These are phyloP conservation scores for Glycine latifolia DNA, from an alignment of 306 rosid genomes.

Conservation along the genomic window DNA sequence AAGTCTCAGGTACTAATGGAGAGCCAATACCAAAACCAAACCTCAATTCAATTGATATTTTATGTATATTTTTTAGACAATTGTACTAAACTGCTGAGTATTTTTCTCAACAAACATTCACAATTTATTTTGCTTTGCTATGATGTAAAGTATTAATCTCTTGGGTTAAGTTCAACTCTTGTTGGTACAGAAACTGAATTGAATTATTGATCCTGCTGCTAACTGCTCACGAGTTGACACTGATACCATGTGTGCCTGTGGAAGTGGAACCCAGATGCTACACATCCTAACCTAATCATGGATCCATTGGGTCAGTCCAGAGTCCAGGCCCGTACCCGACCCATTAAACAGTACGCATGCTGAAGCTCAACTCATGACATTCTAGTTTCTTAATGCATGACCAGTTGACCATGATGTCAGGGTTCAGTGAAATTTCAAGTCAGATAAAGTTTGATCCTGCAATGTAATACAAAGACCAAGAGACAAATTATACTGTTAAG, in stretches of 20 bases:
- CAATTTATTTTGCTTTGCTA: no score
- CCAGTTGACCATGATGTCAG: constrained; percentile 7
- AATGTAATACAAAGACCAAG: neutral
- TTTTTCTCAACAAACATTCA: no score
- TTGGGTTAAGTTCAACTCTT: no score
- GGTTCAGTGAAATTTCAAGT: constrained; percentile 1
- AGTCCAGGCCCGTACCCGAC: constrained; percentile 15
- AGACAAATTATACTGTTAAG: neutral
- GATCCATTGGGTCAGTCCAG: neutral
- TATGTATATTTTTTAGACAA: no score
- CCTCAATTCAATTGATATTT: no score
- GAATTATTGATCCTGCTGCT: constrained; percentile 19
- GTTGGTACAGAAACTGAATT: neutral
- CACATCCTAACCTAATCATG: neutral
- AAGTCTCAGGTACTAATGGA: neutral
- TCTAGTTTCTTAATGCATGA: neutral
- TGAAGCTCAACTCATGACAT: neutral
- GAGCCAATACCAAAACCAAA: no score
- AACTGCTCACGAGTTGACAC: neutral
- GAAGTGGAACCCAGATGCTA: constrained; percentile 1
- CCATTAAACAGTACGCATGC: constrained; percentile 21
- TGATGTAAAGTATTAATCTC: no score
- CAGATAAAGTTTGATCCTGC: neutral
- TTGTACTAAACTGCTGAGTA: no score
- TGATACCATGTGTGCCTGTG: constrained; percentile 19